Percentiles rank a stretch among this genome's conserved stretches.
phyloP scores from a whole-genome alignment of 192 early-diverging fungal genomes.

The Paraglomus occultum region DNA sequence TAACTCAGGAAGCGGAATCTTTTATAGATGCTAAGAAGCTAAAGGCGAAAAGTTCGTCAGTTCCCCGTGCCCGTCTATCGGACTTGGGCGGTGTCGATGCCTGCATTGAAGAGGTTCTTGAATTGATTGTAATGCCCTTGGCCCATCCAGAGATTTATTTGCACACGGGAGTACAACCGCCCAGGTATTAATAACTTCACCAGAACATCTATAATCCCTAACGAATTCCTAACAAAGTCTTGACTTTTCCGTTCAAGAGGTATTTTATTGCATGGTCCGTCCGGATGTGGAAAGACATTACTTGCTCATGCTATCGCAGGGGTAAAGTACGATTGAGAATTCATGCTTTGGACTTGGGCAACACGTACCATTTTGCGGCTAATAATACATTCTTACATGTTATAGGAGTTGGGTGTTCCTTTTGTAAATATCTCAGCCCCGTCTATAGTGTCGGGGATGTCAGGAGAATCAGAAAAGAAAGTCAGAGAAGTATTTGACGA shows the following conservation, averaged over 20 bases:
- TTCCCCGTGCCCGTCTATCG: constrained; percentile 58
- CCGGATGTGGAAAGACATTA: constrained; percentile 95
- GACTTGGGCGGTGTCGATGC: constrained; percentile 92
- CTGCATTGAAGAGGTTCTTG: constrained; percentile 87
- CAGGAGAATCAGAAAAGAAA: constrained; percentile 98
- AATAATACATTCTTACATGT: constrained; percentile 3
- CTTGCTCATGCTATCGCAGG: constrained; percentile 97
- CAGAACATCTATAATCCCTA: not conserved
- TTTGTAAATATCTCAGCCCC: constrained; percentile 94
- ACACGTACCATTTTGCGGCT: not conserved
- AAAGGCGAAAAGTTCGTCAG: not conserved
- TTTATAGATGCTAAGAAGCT: not conserved
- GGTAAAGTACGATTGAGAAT: constrained; percentile 35
- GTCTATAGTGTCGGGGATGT: constrained; percentile 95
- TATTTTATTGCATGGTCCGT: constrained; percentile 93
- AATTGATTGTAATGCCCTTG: constrained; percentile 91
- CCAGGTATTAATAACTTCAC: constrained; percentile 34
- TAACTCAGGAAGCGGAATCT: not conserved
- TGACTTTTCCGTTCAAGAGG: constrained; percentile 49
- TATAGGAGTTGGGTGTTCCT: constrained; percentile 79
- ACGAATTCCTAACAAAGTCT: not conserved
- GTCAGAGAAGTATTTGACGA: constrained; percentile 98
- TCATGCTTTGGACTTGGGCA: too few species aligned
- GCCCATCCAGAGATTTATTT: constrained; percentile 90
- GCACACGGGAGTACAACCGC: constrained; percentile 92